Conservation (phyloP, 257 asterid species). For the Misopates orontium region DNA sequence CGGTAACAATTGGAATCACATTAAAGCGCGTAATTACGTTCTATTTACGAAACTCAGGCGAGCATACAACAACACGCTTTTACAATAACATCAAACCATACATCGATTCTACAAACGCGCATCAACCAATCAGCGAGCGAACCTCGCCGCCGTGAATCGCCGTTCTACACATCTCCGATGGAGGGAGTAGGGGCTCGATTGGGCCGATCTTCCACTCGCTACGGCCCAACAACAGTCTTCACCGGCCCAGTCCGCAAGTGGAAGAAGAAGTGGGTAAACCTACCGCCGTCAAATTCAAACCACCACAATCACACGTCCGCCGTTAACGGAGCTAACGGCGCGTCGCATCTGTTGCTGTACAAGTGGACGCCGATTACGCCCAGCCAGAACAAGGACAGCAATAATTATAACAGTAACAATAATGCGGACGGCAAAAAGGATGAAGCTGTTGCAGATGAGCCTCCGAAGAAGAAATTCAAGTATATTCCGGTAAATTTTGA, state of each 20-base stretch:
- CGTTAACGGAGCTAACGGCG: slow-evolving; percentile 28
- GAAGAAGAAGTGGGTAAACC: slow-evolving; percentile 69
- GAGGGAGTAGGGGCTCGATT: slow-evolving; percentile 93
- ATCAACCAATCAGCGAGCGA: too few species aligned
- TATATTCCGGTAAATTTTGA: slow-evolving; percentile 76
- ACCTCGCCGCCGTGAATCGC: too few species aligned
- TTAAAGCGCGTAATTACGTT: too few species aligned
- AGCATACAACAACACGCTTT: too few species aligned
- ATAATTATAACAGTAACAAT: slow-evolving; percentile 15
- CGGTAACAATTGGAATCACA: too few species aligned
- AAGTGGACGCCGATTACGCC: slow-evolving; percentile 71
- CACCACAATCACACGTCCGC: background rate
- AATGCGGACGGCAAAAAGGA: slow-evolving; percentile 34
- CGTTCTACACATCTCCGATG: slow-evolving; percentile 31
- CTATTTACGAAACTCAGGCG: too few species aligned
- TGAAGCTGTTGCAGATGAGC: slow-evolving; percentile 54
- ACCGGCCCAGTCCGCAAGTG: slow-evolving; percentile 91
- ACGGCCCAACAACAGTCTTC: slow-evolving; percentile 86
- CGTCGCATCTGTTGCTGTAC: slow-evolving; percentile 72
- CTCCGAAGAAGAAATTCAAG: slow-evolving; percentile 72
- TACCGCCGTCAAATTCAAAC: slow-evolving; percentile 38
- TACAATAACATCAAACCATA: too few species aligned
- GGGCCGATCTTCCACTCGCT: slow-evolving; percentile 87
- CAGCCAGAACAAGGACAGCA: slow-evolving; percentile 39
- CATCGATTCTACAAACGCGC: too few species aligned